Evolutionary conservation across 179 eudicot genomes (phyloP).

Genomic region (Silene vulgaris): DNA sequence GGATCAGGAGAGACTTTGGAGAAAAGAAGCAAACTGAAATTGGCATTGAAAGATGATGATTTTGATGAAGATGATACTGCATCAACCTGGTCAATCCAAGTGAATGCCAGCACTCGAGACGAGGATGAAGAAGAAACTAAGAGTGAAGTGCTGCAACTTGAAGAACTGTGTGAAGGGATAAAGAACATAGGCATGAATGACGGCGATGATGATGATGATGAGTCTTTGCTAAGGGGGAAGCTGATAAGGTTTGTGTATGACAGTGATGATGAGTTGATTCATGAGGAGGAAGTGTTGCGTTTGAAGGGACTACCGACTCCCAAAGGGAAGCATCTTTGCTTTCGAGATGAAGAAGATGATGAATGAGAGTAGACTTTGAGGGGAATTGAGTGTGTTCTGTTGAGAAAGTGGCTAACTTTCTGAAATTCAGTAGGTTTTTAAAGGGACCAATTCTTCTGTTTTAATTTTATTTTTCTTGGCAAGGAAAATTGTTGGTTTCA

Average conservation of each 20-base stretch:
- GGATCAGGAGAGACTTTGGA: background rate
- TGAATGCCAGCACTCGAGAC: constrained; percentile 56
- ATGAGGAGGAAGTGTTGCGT: constrained; percentile 39
- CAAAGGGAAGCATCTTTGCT: constrained; percentile 64
- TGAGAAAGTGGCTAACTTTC: constrained; percentile 36
- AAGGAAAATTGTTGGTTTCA: background rate
- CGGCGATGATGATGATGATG: constrained; percentile 16
- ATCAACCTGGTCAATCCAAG: constrained; percentile 79
- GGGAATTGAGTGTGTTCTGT: background rate
- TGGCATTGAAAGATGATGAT: constrained; percentile 26
- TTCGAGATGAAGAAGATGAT: constrained; percentile 41
- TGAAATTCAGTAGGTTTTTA: background rate
- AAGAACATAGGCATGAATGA: constrained; percentile 44
- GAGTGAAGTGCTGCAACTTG: constrained; percentile 29
- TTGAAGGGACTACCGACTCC: constrained; percentile 69
- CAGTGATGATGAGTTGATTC: constrained; percentile 61
- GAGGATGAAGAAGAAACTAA: constrained; percentile 34
- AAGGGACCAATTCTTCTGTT: too few species aligned
- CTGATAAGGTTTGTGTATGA: constrained; percentile 66
- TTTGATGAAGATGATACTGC: constrained; percentile 32
- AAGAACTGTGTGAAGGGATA: constrained; percentile 65
- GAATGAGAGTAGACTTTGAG: constrained; percentile 10
- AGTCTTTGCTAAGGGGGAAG: constrained; percentile 32
- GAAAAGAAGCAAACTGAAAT: constrained; percentile 25
- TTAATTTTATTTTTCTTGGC: background rate